These are phyloP conservation scores for Shiraia sp. DNA, from an alignment of 2,329 filamentous ascomycete genomes.

Conservation along the genomic window DNA sequence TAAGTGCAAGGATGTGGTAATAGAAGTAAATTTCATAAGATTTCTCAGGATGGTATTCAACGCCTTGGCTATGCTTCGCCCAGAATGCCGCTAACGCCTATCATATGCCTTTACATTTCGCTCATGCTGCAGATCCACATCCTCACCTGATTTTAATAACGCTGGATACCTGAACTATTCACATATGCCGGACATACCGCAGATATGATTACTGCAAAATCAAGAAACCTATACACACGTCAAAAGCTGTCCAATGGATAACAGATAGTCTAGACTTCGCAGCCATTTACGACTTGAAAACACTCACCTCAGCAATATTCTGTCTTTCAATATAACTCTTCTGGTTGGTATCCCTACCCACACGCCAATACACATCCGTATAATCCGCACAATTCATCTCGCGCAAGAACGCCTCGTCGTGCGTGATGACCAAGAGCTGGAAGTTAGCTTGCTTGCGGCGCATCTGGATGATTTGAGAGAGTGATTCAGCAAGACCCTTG, in stretches of 20 bases:
- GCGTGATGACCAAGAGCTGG: constrained; percentile 97
- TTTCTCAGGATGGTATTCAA: too few relatives aligned
- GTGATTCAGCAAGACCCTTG: constrained; percentile 77
- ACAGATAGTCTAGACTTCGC: neutral
- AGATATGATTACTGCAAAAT: neutral
- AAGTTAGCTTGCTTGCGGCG: constrained; percentile 90
- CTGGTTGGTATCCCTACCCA: constrained; percentile 80
- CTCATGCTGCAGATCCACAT: too few relatives aligned
- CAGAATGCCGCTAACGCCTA: too few relatives aligned
- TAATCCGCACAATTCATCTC: constrained; percentile 95
- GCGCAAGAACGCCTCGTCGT: constrained; percentile 93
- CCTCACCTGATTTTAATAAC: too few relatives aligned
- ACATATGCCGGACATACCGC: too few relatives aligned
- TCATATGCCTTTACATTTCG: too few relatives aligned
- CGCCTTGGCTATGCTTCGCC: too few relatives aligned
- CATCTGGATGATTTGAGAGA: constrained; percentile 84
- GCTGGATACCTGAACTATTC: too few relatives aligned
- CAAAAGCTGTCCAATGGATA: constrained; percentile 5
- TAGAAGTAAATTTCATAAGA: too few relatives aligned
- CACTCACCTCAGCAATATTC: constrained; percentile 47
- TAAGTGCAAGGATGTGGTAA: too few relatives aligned
- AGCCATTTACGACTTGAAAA: neutral
- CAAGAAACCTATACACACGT: constrained; percentile 14
- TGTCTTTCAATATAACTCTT: constrained; percentile 81
- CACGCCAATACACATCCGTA: constrained; percentile 87